Base-by-base conservation (phyloP, 2,329 filamentous ascomycete genomes). In the Sclerotiophoma versabilis region DNA sequence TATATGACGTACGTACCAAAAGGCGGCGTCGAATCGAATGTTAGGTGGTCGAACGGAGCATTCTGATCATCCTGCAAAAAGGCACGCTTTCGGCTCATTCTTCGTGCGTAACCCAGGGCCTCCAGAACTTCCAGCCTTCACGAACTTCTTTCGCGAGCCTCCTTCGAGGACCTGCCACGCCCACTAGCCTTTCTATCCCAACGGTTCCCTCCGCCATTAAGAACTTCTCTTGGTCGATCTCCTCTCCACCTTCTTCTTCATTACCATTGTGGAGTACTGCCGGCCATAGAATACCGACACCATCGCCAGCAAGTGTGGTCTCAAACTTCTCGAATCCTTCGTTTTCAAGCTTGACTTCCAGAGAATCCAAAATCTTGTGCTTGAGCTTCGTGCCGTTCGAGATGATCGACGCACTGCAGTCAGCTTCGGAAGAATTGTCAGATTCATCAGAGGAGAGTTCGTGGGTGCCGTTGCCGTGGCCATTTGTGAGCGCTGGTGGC, bases 281-380 rank as follows among this genome's bases (percentile, higher is more conserved):
- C 0, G 95, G 95, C 87, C 91, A 96, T 4, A 99, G 83, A 1
- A 99, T 92, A 30, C 95, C 95, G 1, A 99, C 91, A 11, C 95
- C 95, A 67, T 97, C 91, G 32, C 93, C 93, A 4, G 93, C 95
- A 0, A 99, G 84, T 0, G 91, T 97, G 0, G 92, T 95, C 75
- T 93, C 86, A 68, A 96, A 98, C 65, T 88, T 89, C 65, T 86
- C 83, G 72, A 95, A 99, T 1, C 90, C 90, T 62, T 81, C 79
- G 9, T 70, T 71, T 30, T 77, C 72, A 4, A 83, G 83, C 57
- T 86, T 84, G 32, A 79, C 71, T 62, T 93, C 86, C 14, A 98
- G 71, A 9, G 81, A 77, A 20, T 79, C 75, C 23, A 96, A 76
- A 15, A 74, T 74, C 44, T 67, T 68, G 65, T 71, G 70, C 54